A percentile compares a stretch with the other conserved stretches of the same genome.
Conservation (phyloP, 2,329 filamentous ascomycete species). For the Graphilbum fragrans region DNA sequence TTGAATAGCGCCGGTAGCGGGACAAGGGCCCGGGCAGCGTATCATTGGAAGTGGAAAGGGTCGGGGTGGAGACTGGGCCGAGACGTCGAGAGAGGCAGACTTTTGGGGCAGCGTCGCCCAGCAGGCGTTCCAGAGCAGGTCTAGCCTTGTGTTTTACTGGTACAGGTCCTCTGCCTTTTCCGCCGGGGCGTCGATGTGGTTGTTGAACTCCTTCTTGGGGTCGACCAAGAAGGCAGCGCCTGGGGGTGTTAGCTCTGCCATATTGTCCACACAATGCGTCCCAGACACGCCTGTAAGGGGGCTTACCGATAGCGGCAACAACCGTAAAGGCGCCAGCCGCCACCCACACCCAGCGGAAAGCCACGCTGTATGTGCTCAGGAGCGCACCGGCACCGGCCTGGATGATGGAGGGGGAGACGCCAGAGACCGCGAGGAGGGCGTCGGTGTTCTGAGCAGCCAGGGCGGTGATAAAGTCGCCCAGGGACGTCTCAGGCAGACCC, state of each 20-base stretch:
- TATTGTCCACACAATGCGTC: too few species aligned
- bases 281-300: too few species aligned
- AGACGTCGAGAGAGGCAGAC: too few species aligned
- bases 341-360: conserved; percentile 5
- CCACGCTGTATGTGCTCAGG: conserved; percentile 2
- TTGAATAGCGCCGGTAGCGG: too few species aligned
- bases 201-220: conserved; percentile 22
- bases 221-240: conserved; percentile 18
- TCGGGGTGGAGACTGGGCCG: too few species aligned
- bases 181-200: conserved; percentile 22
- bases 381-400: conserved; percentile 2
- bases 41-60: too few species aligned
- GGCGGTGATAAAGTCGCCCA: conserved; percentile 1
- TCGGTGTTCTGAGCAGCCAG: neutral
- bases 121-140: neutral
- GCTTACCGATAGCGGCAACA: conserved; percentile 4
- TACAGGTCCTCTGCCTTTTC: conserved; percentile 15
- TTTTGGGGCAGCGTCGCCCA: too few species aligned
- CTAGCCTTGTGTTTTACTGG: neutral
- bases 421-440: neutral
- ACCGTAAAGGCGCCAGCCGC: conserved; percentile 5
- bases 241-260: neutral
- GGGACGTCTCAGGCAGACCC: conserved; percentile 2
- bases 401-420: conserved; percentile 3
- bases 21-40: too few species aligned